Conservation (phyloP, 2,329 filamentous ascomycete genomes). For the Aspergillus sp. region DNA sequence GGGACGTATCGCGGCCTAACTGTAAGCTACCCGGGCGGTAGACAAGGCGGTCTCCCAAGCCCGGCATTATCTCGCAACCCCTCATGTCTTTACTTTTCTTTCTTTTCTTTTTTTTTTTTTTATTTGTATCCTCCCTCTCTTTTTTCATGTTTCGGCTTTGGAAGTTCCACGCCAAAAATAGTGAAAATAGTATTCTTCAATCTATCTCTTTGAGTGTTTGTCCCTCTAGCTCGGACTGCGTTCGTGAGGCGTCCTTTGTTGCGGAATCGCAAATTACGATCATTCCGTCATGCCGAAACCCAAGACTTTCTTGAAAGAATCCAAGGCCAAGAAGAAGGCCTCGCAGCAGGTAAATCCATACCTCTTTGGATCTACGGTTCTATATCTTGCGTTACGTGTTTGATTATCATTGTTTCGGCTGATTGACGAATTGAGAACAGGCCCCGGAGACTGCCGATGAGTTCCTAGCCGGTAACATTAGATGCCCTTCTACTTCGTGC, state of each 20-base stretch:
- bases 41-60: background rate
- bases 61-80: background rate
- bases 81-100: background rate
- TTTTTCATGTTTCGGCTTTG: background rate
- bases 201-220: too few species aligned
- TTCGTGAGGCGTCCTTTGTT: background rate
- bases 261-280: too few species aligned
- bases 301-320: conserved; percentile 41
- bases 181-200: too few species aligned
- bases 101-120: background rate
- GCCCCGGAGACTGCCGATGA: conserved; percentile 64
- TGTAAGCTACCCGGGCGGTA: background rate
- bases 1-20: background rate
- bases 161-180: background rate
- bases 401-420: background rate
- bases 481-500: background rate
- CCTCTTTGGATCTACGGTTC: background rate
- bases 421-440: conserved; percentile 30
- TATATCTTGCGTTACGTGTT: background rate
- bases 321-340: conserved; percentile 44
- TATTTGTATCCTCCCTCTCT: background rate
- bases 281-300: conserved; percentile 36
- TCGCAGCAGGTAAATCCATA: conserved; percentile 35
- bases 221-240: background rate
- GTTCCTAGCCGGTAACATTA: conserved; percentile 57